Conservation (phyloP, 1,139 yeast species). For the Taphrina wiesneri region DNA sequence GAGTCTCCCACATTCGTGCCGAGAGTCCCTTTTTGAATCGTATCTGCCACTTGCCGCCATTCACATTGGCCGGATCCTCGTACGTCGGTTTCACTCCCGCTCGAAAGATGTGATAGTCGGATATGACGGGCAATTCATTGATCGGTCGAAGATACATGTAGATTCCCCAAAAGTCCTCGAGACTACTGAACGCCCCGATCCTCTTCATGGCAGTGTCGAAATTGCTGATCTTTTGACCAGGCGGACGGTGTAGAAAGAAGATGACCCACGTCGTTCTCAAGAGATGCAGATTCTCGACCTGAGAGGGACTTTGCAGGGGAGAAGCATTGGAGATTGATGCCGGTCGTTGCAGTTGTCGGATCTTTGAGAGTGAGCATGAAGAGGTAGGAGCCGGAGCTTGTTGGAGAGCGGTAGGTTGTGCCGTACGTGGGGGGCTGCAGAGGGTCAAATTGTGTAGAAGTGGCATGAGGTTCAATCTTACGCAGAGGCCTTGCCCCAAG, state of each 20-base stretch:
- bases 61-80: slow-evolving; percentile 66
- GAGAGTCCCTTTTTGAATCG: slow-evolving; percentile 49
- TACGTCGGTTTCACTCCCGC: slow-evolving; percentile 68
- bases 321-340: slow-evolving; percentile 39
- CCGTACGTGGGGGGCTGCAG: slow-evolving; percentile 9
- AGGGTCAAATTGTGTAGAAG: not conserved
- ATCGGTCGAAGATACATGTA: slow-evolving; percentile 54
- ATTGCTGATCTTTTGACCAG: slow-evolving; percentile 46
- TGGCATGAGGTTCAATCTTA: not conserved
- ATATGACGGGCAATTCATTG: slow-evolving; percentile 55
- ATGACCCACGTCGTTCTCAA: slow-evolving; percentile 45
- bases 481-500: slow-evolving; percentile 22
- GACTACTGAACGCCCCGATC: slow-evolving; percentile 48
- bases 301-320: slow-evolving; percentile 37
- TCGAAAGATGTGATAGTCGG: slow-evolving; percentile 63
- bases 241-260: slow-evolving; percentile 48
- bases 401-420: slow-evolving; percentile 6
- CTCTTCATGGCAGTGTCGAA: slow-evolving; percentile 46
- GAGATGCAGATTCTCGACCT: slow-evolving; percentile 37
- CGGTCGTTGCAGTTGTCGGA: slow-evolving; percentile 29
- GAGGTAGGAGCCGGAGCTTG: not conserved
- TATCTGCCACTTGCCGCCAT: slow-evolving; percentile 69
- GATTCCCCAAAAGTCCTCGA: slow-evolving; percentile 64
- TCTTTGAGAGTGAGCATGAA: slow-evolving; percentile 6
- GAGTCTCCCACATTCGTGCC: slow-evolving; percentile 46